Percentiles rank a stretch among this genome's conserved stretches.
These are phyloP conservation scores for Hypomyces rosellus DNA, from an alignment of 2,329 filamentous ascomycete genomes.

Conservation along the genomic window DNA sequence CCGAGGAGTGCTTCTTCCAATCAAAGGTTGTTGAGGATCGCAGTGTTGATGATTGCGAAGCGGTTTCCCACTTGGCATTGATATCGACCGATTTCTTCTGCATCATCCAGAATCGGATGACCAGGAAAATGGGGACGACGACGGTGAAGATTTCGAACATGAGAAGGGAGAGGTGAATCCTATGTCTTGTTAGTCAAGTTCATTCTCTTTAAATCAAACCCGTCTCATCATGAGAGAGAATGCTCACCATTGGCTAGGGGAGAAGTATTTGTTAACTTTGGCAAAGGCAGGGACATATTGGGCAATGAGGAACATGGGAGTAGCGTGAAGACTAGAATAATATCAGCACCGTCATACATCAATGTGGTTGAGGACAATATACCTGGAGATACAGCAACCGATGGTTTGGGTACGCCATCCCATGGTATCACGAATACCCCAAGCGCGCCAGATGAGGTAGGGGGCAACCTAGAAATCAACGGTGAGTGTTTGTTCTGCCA, in stretches of 20 bases:
- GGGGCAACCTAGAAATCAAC: constrained; percentile 34
- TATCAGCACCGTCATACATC: background rate
- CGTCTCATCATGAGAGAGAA: constrained; percentile 36
- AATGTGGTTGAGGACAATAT: constrained; percentile 1
- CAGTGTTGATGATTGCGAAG: constrained; percentile 4
- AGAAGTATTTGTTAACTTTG: constrained; percentile 44
- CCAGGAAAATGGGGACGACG: constrained; percentile 53
- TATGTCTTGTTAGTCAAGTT: constrained; percentile 36
- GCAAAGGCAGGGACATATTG: constrained; percentile 43
- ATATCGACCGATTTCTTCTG: constrained; percentile 20
- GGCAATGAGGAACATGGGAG: constrained; percentile 58
- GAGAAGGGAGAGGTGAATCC: constrained; percentile 48
- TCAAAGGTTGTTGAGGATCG: constrained; percentile 7
- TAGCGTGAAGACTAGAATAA: constrained; percentile 47
- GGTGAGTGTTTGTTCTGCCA: background rate
- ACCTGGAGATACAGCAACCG: constrained; percentile 28
- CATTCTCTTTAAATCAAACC: background rate
- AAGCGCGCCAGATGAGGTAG: constrained; percentile 44
- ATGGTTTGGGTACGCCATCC: constrained; percentile 53
- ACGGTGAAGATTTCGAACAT: constrained; percentile 56
- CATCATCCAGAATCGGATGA: constrained; percentile 33
- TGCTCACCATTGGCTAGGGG: constrained; percentile 54
- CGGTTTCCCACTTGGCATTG: constrained; percentile 14
- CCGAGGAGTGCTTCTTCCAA: background rate
- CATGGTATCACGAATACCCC: constrained; percentile 45